phyloP scores from a whole-genome alignment of 805 yeast genomes.

The Cyberlindnera amylophila region DNA sequence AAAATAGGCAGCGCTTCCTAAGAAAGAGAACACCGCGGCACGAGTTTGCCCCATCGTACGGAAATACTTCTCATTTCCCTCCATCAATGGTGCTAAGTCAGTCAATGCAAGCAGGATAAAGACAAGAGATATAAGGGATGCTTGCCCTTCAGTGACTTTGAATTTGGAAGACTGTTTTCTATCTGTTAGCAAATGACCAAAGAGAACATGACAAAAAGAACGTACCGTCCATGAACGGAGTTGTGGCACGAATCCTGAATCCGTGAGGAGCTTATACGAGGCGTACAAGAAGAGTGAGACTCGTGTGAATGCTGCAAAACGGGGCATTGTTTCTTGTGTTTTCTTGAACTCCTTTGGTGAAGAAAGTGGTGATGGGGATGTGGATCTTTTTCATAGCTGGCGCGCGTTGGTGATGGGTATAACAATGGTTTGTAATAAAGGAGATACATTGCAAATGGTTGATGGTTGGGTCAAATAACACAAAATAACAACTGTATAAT shows the following conservation, averaged over 20 bases:
- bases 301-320: slow-evolving; percentile 4
- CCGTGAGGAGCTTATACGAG: slow-evolving; percentile 6
- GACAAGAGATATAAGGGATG: background rate
- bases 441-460: too few species aligned
- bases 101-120: slow-evolving; percentile 4
- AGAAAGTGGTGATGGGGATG: background rate
- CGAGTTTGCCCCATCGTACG: slow-evolving; percentile 5
- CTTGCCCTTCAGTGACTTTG: slow-evolving; percentile 3
- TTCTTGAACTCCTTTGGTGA: too few species aligned
- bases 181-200: background rate
- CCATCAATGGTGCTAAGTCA: slow-evolving; percentile 9
- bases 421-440: too few species aligned
- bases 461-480: too few species aligned
- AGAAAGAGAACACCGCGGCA: background rate
- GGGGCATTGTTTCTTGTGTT: background rate
- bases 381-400: too few species aligned
- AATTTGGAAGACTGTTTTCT: background rate
- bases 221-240: slow-evolving; percentile 7
- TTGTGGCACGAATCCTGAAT: slow-evolving; percentile 1
- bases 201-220: background rate
- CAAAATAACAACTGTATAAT: too few species aligned
- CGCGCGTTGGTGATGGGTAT: too few species aligned
- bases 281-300: slow-evolving; percentile 1
- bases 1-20: slow-evolving; percentile 5
- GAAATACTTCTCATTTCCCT: slow-evolving; percentile 8